Percentiles rank a stretch among this genome's conserved stretches.
Conservation (phyloP, 768 basidiomycete genomes). For the Coprinopsis sp. region DNA sequence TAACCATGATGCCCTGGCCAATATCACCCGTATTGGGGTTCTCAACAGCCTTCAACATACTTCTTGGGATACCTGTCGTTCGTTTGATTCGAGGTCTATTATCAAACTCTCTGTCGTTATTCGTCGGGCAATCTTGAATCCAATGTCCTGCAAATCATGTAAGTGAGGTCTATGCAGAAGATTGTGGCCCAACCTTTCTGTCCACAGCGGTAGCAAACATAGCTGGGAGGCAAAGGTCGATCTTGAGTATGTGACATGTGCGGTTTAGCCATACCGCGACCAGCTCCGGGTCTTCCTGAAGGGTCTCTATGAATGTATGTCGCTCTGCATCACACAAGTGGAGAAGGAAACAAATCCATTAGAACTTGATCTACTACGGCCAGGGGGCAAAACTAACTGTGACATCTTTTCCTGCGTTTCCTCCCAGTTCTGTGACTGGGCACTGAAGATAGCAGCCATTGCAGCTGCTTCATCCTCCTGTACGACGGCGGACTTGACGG, state of each 20-base stretch:
- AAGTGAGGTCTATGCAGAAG: conserved; percentile 1
- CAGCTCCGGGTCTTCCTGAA: conserved; percentile 64
- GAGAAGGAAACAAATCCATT: conserved; percentile 49
- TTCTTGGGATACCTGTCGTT: conserved; percentile 96
- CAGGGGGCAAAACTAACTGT: conserved; percentile 82
- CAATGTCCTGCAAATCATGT: conserved; percentile 71
- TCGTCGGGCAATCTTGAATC: conserved; percentile 99
- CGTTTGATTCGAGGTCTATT: conserved; percentile 94
- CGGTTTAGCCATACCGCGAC: conserved; percentile 59
- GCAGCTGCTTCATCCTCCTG: conserved; percentile 88
- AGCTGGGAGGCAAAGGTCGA: conserved; percentile 85
- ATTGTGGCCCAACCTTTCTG: conserved; percentile 72
- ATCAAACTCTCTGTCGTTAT: conserved; percentile 92
- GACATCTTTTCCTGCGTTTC: conserved; percentile 99
- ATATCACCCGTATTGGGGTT: conserved; percentile 68
- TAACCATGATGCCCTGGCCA: conserved; percentile 93
- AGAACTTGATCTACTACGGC: conserved; percentile 68
- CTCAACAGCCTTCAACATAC: conserved; percentile 95
- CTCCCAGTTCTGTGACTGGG: conserved; percentile 93
- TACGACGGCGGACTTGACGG: conserved; percentile 41
- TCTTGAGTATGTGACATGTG: conserved; percentile 49
- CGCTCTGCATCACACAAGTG: conserved; percentile 45
- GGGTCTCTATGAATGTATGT: conserved; percentile 62
- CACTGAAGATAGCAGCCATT: conserved; percentile 97
- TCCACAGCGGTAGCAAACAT: conserved; percentile 98